Percentiles rank a stretch among this genome's conserved stretches.
Conservation (phyloP, 139 green algal species). For the Nannochloris sp. region DNA sequence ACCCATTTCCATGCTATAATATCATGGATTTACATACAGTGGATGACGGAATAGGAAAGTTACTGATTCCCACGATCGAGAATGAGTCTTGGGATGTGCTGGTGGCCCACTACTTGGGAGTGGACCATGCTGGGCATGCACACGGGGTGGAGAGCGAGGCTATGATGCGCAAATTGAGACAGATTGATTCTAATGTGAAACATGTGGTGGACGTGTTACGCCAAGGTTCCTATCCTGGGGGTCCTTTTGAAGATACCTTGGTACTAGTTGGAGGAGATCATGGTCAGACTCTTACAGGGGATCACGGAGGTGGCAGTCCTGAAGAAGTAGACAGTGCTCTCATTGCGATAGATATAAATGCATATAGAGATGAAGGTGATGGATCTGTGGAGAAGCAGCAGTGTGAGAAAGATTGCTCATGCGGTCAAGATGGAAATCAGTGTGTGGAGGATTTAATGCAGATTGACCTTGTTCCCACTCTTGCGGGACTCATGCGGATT, state of each 20-base stretch:
- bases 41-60: constrained; percentile 72
- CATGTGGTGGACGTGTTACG: constrained; percentile 28
- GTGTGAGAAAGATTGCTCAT: constrained; percentile 18
- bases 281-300: constrained; percentile 76
- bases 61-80: constrained; percentile 31
- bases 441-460: constrained; percentile 48
- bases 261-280: constrained; percentile 93
- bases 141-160: constrained; percentile 47
- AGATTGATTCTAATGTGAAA: constrained; percentile 69
- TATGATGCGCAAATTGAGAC: constrained; percentile 79
- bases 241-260: constrained; percentile 54
- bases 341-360: constrained; percentile 45
- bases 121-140: constrained; percentile 89
- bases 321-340: constrained; percentile 73
- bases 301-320: constrained; percentile 83
- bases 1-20: constrained; percentile 85
- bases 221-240: constrained; percentile 23
- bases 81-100: constrained; percentile 73
- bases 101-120: constrained; percentile 87
- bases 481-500: constrained; percentile 72
- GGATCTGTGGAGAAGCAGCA: not conserved
- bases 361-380: too few relatives aligned
- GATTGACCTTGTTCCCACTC: constrained; percentile 72
- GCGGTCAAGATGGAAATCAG: constrained; percentile 25
- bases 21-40: constrained; percentile 92